A percentile compares a stretch with the other conserved stretches of the same genome.
phyloP scores from a whole-genome alignment of 2,329 filamentous ascomycete species.

The Trichoderma sp. region DNA sequence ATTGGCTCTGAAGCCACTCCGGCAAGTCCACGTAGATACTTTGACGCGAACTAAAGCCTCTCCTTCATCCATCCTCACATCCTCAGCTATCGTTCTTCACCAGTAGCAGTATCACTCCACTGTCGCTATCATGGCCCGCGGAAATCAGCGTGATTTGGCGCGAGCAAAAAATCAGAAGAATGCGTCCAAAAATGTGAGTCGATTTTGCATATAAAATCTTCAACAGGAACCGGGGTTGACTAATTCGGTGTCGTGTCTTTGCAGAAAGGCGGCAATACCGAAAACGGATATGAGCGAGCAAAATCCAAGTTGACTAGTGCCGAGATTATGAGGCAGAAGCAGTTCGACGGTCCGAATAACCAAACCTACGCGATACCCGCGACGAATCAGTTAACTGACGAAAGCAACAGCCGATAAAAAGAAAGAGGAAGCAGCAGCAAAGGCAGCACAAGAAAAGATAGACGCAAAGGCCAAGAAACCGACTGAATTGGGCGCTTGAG shows the following conservation, averaged over 20 bases:
- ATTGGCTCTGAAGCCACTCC: neutral
- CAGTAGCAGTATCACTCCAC: neutral
- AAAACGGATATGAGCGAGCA: neutral
- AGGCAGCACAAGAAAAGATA: neutral
- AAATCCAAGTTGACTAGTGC: neutral
- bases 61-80: neutral
- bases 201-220: neutral
- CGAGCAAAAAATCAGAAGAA: slow-evolving; percentile 80
- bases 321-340: slow-evolving; percentile 16
- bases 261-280: neutral
- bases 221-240: neutral
- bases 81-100: neutral
- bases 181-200: neutral
- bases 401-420: neutral
- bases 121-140: slow-evolving; percentile 80
- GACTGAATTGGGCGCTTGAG: neutral
- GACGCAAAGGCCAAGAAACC: neutral
- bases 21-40: neutral
- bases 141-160: slow-evolving; percentile 93
- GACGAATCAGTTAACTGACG: neutral
- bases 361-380: neutral
- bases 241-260: neutral
- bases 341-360: neutral
- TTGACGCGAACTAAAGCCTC: neutral
- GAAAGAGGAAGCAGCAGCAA: neutral